Percentiles rank a stretch among this genome's conserved stretches.
Conservation (phyloP, 257 asterid genomes). For the Fraxinus anomala region DNA sequence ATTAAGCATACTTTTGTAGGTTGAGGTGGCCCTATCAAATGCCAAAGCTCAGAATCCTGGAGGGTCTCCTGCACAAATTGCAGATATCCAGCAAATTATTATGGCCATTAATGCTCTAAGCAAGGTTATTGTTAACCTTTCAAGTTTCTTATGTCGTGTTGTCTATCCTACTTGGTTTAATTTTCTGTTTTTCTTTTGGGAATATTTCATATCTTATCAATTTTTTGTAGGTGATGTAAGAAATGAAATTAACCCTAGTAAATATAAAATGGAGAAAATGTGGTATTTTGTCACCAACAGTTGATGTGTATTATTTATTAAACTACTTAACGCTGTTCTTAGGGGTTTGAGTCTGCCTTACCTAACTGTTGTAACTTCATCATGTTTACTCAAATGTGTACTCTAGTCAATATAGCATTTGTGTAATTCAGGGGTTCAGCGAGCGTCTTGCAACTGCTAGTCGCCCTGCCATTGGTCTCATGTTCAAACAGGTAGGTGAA, state of each 20-base stretch:
- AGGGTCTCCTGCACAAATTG: slow-evolving; percentile 57
- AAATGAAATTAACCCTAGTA: not conserved
- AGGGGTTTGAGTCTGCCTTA: slow-evolving; percentile 5
- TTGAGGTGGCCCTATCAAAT: slow-evolving; percentile 62
- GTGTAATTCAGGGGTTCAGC: slow-evolving; percentile 78
- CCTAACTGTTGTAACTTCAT: not conserved
- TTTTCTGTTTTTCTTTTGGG: slow-evolving; percentile 18
- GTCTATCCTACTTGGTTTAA: slow-evolving; percentile 16
- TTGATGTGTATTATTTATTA: not conserved
- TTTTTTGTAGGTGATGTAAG: not conserved
- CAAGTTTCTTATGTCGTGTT: slow-evolving; percentile 24
- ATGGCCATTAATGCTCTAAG: slow-evolving; percentile 97
- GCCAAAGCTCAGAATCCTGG: slow-evolving; percentile 59
- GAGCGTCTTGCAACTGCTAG: slow-evolving; percentile 87
- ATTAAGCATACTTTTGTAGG: slow-evolving; percentile 53
- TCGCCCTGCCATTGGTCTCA: slow-evolving; percentile 85
- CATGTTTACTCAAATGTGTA: slow-evolving; percentile 11
- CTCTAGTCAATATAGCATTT: slow-evolving; percentile 23
- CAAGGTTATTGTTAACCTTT: slow-evolving; percentile 59
- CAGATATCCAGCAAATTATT: slow-evolving; percentile 66
- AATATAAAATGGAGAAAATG: slow-evolving; percentile 5
- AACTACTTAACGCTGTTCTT: not conserved
- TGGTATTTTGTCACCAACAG: not conserved
- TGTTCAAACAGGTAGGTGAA: slow-evolving; percentile 85
- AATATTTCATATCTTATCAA: slow-evolving; percentile 4